These are phyloP conservation scores for Rachicladosporium sp. DNA, from an alignment of 2,329 filamentous ascomycete genomes.

Conservation along the genomic window DNA sequence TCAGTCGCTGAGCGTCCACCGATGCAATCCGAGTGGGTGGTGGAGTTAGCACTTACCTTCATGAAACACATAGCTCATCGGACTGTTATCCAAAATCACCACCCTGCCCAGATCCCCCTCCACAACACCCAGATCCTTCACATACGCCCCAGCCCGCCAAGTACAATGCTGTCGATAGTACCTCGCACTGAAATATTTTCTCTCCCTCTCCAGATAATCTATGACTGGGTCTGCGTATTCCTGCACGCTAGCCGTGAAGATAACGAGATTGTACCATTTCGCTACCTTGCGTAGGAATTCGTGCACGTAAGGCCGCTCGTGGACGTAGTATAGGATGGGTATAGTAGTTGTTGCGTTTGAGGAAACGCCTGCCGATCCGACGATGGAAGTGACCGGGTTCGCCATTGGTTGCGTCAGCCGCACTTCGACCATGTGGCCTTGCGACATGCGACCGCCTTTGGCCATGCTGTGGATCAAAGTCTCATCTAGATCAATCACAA, in stretches of 20 bases:
- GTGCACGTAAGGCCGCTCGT: slow-evolving; percentile 93
- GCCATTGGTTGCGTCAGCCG: slow-evolving; percentile 12
- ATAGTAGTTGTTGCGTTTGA: slow-evolving; percentile 62
- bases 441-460: slow-evolving; percentile 89
- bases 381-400: no score
- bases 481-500: slow-evolving; percentile 92
- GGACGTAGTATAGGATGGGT: slow-evolving; percentile 95
- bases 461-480: slow-evolving; percentile 97
- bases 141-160: slow-evolving; percentile 87
- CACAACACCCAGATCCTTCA: slow-evolving; percentile 92
- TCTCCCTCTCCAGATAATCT: slow-evolving; percentile 93
- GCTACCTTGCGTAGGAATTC: slow-evolving; percentile 86
- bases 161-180: slow-evolving; percentile 98
- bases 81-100: slow-evolving; percentile 98
- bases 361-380: slow-evolving; percentile 10
- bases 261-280: slow-evolving; percentile 96
- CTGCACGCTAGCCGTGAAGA: slow-evolving; percentile 95
- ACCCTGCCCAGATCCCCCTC: slow-evolving; percentile 96
- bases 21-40: no score
- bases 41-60: slow-evolving; percentile 53
- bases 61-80: slow-evolving; percentile 95
- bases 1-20: no score
- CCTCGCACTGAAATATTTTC: slow-evolving; percentile 77
- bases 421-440: slow-evolving; percentile 97
- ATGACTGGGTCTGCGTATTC: slow-evolving; percentile 98